A percentile compares a stretch with the other conserved stretches of the same genome.
phyloP scores from a whole-genome alignment of 2,329 filamentous ascomycete species.

The Fusarium denticulatum region DNA sequence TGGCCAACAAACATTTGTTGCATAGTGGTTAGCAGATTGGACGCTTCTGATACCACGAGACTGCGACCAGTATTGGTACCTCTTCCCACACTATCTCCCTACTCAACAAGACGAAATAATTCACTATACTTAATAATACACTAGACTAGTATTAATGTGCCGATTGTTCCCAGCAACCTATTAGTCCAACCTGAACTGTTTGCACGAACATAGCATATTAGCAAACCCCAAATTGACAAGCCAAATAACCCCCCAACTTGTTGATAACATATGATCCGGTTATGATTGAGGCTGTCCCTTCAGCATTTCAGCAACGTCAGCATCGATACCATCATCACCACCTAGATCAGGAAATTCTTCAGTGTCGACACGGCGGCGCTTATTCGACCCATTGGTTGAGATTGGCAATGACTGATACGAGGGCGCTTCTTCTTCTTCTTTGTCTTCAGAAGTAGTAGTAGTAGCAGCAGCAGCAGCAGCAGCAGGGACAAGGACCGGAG shows the following conservation, averaged over 20 bases:
- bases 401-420: slow-evolving; percentile 62
- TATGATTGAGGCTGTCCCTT: slow-evolving; percentile 32
- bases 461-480: neutral
- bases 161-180: neutral
- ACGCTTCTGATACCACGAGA: neutral
- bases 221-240: neutral
- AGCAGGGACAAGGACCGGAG: slow-evolving; percentile 26
- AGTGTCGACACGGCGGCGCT: slow-evolving; percentile 63
- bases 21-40: neutral
- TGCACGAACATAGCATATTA: neutral
- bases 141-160: neutral
- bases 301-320: slow-evolving; percentile 66
- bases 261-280: neutral
- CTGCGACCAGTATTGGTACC: neutral
- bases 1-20: neutral
- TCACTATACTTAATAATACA: slow-evolving; percentile 5
- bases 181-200: neutral
- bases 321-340: slow-evolving; percentile 64
- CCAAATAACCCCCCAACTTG: neutral
- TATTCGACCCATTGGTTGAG: slow-evolving; percentile 64
- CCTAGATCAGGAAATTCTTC: slow-evolving; percentile 65
- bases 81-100: neutral
- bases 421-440: slow-evolving; percentile 54
- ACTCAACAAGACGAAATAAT: neutral
- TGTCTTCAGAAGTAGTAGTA: slow-evolving; percentile 30